These are phyloP conservation scores for Triangularia setosa DNA, from an alignment of 2,329 filamentous ascomycete species.

Conservation along the genomic window DNA sequence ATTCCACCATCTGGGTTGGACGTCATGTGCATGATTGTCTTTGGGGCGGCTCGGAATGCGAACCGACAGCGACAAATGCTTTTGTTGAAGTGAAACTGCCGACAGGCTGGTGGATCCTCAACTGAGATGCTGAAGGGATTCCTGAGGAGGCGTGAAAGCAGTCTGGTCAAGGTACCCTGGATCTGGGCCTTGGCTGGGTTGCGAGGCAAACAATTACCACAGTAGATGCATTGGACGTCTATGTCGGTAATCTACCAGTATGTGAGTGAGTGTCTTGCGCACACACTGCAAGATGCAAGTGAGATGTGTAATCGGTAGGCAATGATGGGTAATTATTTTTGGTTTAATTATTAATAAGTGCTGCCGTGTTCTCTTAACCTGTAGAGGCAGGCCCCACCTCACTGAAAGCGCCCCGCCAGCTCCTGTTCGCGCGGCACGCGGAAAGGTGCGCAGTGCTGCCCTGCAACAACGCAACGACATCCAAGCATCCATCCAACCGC, in stretches of 20 bases:
- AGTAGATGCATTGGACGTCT: background rate
- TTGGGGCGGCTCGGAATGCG: slow-evolving; percentile 20
- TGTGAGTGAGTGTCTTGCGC: background rate
- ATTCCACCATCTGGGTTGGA: background rate
- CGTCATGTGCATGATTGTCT: background rate
- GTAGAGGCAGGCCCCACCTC: background rate
- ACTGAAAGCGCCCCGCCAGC: slow-evolving; percentile 3
- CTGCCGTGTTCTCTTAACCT: background rate
- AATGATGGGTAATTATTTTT: background rate
- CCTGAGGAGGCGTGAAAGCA: background rate
- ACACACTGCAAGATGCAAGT: background rate
- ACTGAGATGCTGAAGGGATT: slow-evolving; percentile 1
- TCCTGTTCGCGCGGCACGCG: background rate
- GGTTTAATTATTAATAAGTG: background rate
- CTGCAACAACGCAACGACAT: background rate
- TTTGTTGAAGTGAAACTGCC: slow-evolving; percentile 8
- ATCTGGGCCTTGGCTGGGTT: background rate
- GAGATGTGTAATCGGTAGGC: background rate
- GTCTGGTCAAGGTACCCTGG: slow-evolving; percentile 1
- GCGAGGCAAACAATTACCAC: background rate
- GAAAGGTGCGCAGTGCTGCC: background rate
- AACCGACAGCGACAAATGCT: slow-evolving; percentile 13
- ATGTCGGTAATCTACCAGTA: background rate
- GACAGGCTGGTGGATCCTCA: background rate
- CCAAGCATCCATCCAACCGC: slow-evolving; percentile 1